A percentile compares a stretch with the other conserved stretches of the same genome.
Evolutionary conservation across 768 basidiomycete genomes (phyloP).

Genomic region (Mrakia frigida): DNA sequence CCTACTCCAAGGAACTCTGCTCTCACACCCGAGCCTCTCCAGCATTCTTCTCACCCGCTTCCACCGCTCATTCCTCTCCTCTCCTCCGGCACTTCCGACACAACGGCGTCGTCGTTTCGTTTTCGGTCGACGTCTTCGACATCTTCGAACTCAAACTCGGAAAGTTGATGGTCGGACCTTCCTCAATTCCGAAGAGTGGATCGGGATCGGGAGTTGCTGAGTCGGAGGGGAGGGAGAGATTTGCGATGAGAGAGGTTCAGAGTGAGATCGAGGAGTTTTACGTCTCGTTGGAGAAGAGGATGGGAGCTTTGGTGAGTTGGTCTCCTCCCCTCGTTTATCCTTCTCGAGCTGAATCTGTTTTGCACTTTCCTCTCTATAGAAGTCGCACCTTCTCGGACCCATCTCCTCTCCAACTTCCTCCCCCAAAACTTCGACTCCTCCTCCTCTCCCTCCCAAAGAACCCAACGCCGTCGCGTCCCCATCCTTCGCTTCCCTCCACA

Average conservation of each 20-base stretch:
- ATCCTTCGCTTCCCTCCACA: conserved; percentile 3
- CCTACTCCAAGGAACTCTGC: conserved; percentile 6
- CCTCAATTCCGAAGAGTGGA: neutral
- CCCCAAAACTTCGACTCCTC: neutral
- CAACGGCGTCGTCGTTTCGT: neutral
- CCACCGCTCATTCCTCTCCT: conserved; percentile 1
- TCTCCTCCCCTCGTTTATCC: neutral
- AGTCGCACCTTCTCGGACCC: neutral
- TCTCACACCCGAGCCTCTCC: conserved; percentile 4
- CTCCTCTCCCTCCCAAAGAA: neutral
- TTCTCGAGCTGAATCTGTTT: neutral
- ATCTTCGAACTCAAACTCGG: conserved; percentile 25
- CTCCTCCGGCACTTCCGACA: conserved; percentile 18
- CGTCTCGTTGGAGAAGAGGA: conserved; percentile 5
- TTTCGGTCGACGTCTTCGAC: conserved; percentile 21
- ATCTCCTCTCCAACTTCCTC: neutral
- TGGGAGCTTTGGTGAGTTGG: neutral
- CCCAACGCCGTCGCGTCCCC: neutral
- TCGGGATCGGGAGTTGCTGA: neutral
- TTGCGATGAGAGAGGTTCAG: neutral
- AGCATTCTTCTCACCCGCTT: neutral
- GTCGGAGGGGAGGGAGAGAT: conserved; percentile 7
- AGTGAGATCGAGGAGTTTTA: conserved; percentile 16
- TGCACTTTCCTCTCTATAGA: neutral
- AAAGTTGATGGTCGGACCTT: conserved; percentile 25